Conservation (phyloP, 2,329 filamentous ascomycete genomes). For the Diaporthe amygdali region DNA sequence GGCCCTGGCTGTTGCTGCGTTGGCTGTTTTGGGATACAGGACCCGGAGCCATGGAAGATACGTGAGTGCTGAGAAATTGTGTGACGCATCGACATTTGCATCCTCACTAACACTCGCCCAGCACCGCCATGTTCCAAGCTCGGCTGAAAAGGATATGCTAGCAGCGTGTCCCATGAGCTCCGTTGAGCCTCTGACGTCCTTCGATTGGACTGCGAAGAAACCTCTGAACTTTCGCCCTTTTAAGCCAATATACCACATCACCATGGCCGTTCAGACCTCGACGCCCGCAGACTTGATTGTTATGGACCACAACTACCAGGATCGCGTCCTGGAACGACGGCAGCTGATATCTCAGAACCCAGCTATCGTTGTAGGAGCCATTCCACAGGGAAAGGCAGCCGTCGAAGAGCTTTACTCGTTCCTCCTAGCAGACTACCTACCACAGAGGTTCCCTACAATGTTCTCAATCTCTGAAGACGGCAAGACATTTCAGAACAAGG, state of each 20-base stretch:
- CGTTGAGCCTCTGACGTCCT: slow-evolving; percentile 36
- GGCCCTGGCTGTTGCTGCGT: not conserved
- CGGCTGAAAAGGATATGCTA: not conserved
- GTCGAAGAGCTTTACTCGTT: slow-evolving; percentile 55
- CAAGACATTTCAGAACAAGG: slow-evolving; percentile 43
- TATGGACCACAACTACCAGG: slow-evolving; percentile 56
- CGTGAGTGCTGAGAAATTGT: not conserved
- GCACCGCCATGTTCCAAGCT: too few relatives aligned
- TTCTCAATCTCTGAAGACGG: slow-evolving; percentile 44
- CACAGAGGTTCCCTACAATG: slow-evolving; percentile 52
- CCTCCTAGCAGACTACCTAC: slow-evolving; percentile 52
- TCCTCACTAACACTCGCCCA: not conserved
- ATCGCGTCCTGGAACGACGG: slow-evolving; percentile 46
- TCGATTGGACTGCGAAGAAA: slow-evolving; percentile 45
- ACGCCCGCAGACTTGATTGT: slow-evolving; percentile 55
- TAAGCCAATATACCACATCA: slow-evolving; percentile 59
- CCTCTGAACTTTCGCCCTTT: slow-evolving; percentile 52
- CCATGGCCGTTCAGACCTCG: slow-evolving; percentile 53
- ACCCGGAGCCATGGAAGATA: not conserved
- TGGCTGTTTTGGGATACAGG: not conserved
- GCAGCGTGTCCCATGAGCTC: slow-evolving; percentile 18
- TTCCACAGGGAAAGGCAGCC: slow-evolving; percentile 43
- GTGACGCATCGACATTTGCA: too few relatives aligned
- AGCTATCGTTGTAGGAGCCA: slow-evolving; percentile 46
- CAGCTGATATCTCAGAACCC: slow-evolving; percentile 44